Percentiles rank a stretch among this genome's conserved stretches.
Evolutionary conservation across 1,284 basidiomycete genomes (phyloP).

Genomic region (Ganoderma lucidum): DNA sequence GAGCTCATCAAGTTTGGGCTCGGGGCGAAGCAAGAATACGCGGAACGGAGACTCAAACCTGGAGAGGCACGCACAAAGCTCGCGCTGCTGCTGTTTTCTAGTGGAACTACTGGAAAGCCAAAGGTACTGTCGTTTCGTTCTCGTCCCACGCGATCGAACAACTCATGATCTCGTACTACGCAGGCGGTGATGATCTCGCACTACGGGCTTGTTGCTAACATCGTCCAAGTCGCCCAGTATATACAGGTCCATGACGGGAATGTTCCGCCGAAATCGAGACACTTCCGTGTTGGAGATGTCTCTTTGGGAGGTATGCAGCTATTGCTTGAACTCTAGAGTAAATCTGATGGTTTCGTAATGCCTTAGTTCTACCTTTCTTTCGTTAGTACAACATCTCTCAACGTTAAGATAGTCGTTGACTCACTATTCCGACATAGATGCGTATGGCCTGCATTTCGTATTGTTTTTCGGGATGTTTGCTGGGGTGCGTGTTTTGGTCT

Average conservation of each 20-base stretch:
- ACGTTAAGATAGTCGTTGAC: not conserved
- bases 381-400: conserved; percentile 25
- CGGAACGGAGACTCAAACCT: conserved; percentile 53
- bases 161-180: not conserved
- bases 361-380: conserved; percentile 39
- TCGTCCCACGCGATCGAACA: not conserved
- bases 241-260: conserved; percentile 11
- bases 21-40: conserved; percentile 45
- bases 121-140: conserved; percentile 47
- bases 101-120: conserved; percentile 82
- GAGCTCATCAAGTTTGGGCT: conserved; percentile 57
- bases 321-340: not conserved
- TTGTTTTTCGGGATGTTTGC: conserved; percentile 60
- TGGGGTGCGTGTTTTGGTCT: conserved; percentile 45
- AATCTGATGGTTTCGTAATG: not conserved
- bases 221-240: conserved; percentile 17
- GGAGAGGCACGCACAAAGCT: conserved; percentile 69
- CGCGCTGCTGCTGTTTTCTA: conserved; percentile 79
- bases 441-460: conserved; percentile 68
- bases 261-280: conserved; percentile 5
- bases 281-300: conserved; percentile 17
- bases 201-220: conserved; percentile 46
- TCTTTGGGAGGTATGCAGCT: not conserved
- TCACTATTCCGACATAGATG: conserved; percentile 50
- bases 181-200: conserved; percentile 78